Conservation (phyloP, 2,329 filamentous ascomycete genomes). For the Calonectria pauciramosa region DNA sequence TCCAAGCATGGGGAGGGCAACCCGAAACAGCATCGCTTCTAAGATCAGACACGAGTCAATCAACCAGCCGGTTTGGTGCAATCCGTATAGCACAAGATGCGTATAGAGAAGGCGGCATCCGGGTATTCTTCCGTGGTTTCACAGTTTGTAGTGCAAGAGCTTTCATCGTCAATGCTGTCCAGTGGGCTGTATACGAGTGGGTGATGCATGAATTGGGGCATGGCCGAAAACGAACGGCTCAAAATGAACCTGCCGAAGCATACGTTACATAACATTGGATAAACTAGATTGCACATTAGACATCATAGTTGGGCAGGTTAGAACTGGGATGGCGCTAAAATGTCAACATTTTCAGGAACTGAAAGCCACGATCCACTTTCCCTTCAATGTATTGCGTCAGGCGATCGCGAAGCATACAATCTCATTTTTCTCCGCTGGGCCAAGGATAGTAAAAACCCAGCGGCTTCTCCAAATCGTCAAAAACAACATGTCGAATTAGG, state of each 20-base stretch:
- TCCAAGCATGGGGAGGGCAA: conserved; percentile 63
- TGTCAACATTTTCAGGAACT: not conserved
- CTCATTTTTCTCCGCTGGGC: not conserved
- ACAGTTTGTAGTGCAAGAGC: conserved; percentile 87
- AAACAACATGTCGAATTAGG: not conserved
- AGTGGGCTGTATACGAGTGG: conserved; percentile 94
- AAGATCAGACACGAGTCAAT: conserved; percentile 37
- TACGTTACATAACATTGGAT: conserved; percentile 16
- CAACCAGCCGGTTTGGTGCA: conserved; percentile 60
- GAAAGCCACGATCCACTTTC: not conserved
- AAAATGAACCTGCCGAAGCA: conserved; percentile 2
- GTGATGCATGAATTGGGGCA: conserved; percentile 74
- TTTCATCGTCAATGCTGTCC: conserved; percentile 93
- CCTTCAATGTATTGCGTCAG: no score
- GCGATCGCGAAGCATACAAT: not conserved
- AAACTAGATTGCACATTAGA: not conserved
- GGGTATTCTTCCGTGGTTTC: conserved; percentile 80
- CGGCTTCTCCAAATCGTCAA: not conserved
- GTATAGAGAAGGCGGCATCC: conserved; percentile 73
- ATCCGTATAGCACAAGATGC: conserved; percentile 74
- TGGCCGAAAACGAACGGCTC: conserved; percentile 30
- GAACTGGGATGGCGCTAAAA: not conserved
- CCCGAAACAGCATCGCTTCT: conserved; percentile 33
- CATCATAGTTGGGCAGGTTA: not conserved
- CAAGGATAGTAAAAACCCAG: not conserved